These are phyloP conservation scores for Phanerochaete sordida DNA, from an alignment of 768 basidiomycete genomes.

Conservation along the genomic window DNA sequence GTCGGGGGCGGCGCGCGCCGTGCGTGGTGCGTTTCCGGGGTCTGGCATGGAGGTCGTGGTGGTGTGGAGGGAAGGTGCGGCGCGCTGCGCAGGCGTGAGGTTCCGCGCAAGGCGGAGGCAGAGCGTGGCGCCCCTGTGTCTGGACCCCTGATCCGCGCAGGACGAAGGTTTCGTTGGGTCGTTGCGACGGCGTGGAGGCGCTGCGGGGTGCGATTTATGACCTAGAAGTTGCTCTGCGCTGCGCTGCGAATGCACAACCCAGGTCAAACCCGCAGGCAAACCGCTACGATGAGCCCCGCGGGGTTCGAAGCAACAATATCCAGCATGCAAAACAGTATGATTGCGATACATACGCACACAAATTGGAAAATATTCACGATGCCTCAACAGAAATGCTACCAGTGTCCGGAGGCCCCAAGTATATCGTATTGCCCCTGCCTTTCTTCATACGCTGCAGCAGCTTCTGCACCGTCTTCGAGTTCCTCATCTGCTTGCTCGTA, in stretches of 20 bases:
- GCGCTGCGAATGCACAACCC: no score
- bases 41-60: not conserved
- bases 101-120: not conserved
- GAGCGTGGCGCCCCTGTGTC: not conserved
- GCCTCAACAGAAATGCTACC: no score
- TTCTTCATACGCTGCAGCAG: no score
- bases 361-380: no score
- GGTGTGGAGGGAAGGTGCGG: not conserved
- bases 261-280: no score
- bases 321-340: not conserved
- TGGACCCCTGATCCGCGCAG: not conserved
- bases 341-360: no score
- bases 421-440: no score
- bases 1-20: not conserved
- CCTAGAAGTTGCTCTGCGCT: no score
- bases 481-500: not conserved
- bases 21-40: not conserved
- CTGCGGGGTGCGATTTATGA: no score
- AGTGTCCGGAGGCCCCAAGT: no score
- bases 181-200: no score
- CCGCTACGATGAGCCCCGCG: no score
- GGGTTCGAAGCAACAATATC: not conserved
- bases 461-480: not conserved
- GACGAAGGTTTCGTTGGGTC: not conserved
- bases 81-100: not conserved